Base-by-base conservation (phyloP, 2,329 filamentous ascomycete species). In the Apiospora hydei region DNA sequence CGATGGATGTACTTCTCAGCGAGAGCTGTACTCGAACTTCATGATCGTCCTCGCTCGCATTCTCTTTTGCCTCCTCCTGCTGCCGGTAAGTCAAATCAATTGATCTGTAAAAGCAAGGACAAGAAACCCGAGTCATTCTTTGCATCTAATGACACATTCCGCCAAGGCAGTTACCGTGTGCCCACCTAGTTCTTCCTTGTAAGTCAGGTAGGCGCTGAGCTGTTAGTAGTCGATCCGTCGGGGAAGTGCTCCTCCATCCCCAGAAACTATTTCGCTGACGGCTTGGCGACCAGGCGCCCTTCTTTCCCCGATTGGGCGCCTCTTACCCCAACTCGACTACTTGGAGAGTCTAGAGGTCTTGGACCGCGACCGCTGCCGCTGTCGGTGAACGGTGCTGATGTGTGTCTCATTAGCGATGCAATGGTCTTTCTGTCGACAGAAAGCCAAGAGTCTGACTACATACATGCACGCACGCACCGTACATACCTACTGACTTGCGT, bases 191-290 rank as follows among this genome's bases (percentile, higher is more conserved):
- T 24, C 30, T 34, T 51, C 47, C 47, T 24, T 51, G 47, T 38
- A 38, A 49, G 47, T 49, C 21, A 24, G 21, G 21, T 49, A 24
- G 47, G 53, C 53, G 53, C 53, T n/a, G 53, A 16, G 34, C 38
- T 61, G 18, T 61, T 64, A 64, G 57, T 18, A 64, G 57, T 64
- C 57, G 57, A 41, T 64, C 57, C 57, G 34, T 64, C 57, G 57
- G 57, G 57, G 57, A 41, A 64, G 57, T 38, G 53, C 53, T 61
- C 53, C 53, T 38, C 53, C 53, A 41, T 64, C 57, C 57, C 57
- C 57, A 64, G 57, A 64, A 64, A 64, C 57, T 18, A 64, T 64
- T 41, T 64, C 34, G 41, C 38, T 30, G 57, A 64, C 30, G 57
- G 30, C 57, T 64, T 64, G 57, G 57, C 57, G 57, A 30, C 34